Evolutionary conservation across 2,329 filamentous ascomycete species (phyloP), one percentile per base, ranked within the genome.

Genomic region (Ophiostoma tasmaniense): DNA sequence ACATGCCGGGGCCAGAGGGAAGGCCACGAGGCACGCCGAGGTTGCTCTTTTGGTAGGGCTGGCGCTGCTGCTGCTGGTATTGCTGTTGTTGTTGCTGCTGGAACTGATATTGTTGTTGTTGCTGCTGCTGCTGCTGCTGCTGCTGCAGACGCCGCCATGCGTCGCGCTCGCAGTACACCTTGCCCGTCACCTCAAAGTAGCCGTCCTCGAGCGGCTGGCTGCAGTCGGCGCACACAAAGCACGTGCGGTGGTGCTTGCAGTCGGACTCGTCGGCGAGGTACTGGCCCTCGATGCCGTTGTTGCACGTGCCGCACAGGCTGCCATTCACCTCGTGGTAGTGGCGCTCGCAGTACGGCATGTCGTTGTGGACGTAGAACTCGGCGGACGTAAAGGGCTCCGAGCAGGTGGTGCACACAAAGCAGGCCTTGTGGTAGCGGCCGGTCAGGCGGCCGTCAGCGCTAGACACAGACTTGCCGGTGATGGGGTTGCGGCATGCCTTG

Each of bases 311-410:
- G 77, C 95, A 99, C 1, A 97, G 81, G 64, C 92, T 96, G 66
- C 90, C 90, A 74, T 98, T 98, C 42, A 95, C 84, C 77, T 90
- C 86, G 80, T 99, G 95, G 77, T 98, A 99, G 78, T 98, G 93
- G 66, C 89, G 88, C 73, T 92, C 90, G 78, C 95, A 98, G 79
- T 94, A 97, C 0, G 95, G 95, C 70, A 87, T 84, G 79, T 99
- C 92, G 72, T 90, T 81, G 70, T 93, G 86, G 13, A 99, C 93
- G 77, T 99, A 99, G 75, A 98, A 98, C 70, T 95, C 93, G 1
- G 92, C 86, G 0, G 93, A 96, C 25, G 88, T 83, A 76, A 98
- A 99, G 0, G 93, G 89, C 68, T 88, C 84, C 13, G 83, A 82
- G 80, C 95, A 99, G 1, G 90, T 93, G 4, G 87, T 86, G 83